Percentiles rank a stretch among this genome's conserved stretches.
These are phyloP conservation scores for Petrea volubilis DNA, from an alignment of 257 asterid species.

Conservation along the genomic window DNA sequence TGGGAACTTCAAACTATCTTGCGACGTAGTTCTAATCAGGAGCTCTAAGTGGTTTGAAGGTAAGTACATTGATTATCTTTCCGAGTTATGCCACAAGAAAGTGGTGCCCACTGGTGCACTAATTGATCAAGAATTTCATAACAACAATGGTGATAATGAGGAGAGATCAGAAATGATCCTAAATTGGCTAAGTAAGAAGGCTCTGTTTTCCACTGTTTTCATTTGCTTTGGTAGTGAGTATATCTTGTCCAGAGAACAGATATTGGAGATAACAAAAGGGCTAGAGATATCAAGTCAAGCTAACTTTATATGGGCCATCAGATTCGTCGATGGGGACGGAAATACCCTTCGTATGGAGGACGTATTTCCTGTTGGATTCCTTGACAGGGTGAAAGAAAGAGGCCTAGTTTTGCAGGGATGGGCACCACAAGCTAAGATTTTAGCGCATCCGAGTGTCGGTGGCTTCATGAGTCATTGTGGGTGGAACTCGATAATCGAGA, in stretches of 20 bases:
- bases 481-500: constrained; percentile 38
- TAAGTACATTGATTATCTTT: constrained; percentile 33
- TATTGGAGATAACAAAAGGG: constrained; percentile 30
- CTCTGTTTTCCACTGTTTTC: constrained; percentile 21
- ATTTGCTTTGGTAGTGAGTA: constrained; percentile 38
- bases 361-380: constrained; percentile 29
- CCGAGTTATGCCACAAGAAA: constrained; percentile 23
- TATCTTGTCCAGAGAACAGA: constrained; percentile 25
- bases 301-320: constrained; percentile 34
- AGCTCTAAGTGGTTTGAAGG: constrained; percentile 25
- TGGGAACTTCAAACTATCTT: constrained; percentile 19
- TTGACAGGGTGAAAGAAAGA: constrained; percentile 27
- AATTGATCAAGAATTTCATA: neutral
- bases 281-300: constrained; percentile 8
- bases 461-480: constrained; percentile 51
- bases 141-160: neutral
- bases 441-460: constrained; percentile 17
- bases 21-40: constrained; percentile 32
- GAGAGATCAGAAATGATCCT: constrained; percentile 26
- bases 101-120: constrained; percentile 31
- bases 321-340: constrained; percentile 15
- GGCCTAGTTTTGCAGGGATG: constrained; percentile 20
- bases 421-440: constrained; percentile 37
- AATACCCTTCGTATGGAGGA: neutral
- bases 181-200: constrained; percentile 30